Conservation (phyloP, 2,329 filamentous ascomycete species). For the Pseudocercospora macadamiae region DNA sequence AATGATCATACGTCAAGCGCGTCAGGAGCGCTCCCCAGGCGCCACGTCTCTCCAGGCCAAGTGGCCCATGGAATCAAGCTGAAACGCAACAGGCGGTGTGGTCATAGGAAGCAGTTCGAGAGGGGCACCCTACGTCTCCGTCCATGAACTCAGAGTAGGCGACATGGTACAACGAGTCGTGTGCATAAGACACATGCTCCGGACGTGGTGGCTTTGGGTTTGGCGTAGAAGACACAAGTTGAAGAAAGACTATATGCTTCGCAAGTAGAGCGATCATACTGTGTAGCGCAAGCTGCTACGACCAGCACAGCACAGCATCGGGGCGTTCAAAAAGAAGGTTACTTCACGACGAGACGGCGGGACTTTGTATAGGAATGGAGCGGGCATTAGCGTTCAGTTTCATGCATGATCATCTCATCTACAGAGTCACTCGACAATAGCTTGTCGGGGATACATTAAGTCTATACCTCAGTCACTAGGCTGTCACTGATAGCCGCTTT, state of each 20-base stretch:
- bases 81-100: no score
- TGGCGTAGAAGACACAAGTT: neutral
- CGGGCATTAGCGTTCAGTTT: constrained; percentile 3
- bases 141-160: neutral
- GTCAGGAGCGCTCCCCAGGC: no score
- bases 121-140: no score
- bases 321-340: neutral
- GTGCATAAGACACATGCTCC: neutral
- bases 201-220: neutral
- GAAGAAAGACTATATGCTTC: neutral
- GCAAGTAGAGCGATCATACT: neutral
- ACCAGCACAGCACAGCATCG: neutral
- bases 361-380: neutral
- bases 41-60: no score
- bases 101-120: no score
- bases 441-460: neutral
- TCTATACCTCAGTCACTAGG: neutral
- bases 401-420: constrained; percentile 6
- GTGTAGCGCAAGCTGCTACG: neutral
- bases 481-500: no score
- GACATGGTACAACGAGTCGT: neutral
- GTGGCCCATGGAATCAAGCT: no score
- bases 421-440: neutral
- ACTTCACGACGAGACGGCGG: constrained; percentile 3
- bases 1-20: no score